Base-by-base conservation (phyloP, 768 basidiomycete species). In the Tricholoma flavovirens region DNA sequence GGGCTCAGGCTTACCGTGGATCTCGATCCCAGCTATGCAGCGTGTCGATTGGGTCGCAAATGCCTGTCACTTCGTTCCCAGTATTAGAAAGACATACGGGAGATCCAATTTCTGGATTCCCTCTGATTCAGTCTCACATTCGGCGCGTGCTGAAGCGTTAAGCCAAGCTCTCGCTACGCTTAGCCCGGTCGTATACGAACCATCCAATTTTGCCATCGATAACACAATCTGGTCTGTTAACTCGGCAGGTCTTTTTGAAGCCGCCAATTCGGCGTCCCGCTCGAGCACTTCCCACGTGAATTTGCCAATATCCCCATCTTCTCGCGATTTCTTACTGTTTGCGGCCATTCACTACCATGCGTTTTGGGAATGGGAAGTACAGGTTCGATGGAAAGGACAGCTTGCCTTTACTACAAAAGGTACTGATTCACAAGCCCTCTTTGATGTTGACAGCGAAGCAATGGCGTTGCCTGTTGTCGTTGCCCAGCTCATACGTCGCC, bases 401-500 rank as follows among this genome's bases (percentile, higher is more conserved):
- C 46, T 48, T 48, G 46, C 46, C 12, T 48, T 48, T n/a, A 48
- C 46, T 48, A 48, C 46, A 29, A 48, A 48, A n/a, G 46, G 46
- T 26, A 48, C 46, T 48, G 46, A 48, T 29, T 48, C 46, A 8
- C 30, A 32, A 32, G 30, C 30, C 30, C 30, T 32, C 30, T 45
- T 64, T 22, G 60, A 64, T 50, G 63, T 67, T 5, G 52, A 59
- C 8, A 61, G 53, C 43, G 58, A 61, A 46, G 59, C 59, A 19
- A 53, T 49, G 10, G 66, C 66, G n/a, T 36, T 67, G 5, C 36
- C 53, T 15, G 51, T 63, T 26, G 63, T 62, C 7, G 62, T 64
- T 19, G 64, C 66, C 2, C 66, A 67, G 29, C 64, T 67, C 62
- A 63, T 67, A 24, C 61, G 62, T 17, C 64, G 66, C 36, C 66